These are phyloP conservation scores for Closterium sp. DNA, from an alignment of 139 green algal species.

Conservation along the genomic window DNA sequence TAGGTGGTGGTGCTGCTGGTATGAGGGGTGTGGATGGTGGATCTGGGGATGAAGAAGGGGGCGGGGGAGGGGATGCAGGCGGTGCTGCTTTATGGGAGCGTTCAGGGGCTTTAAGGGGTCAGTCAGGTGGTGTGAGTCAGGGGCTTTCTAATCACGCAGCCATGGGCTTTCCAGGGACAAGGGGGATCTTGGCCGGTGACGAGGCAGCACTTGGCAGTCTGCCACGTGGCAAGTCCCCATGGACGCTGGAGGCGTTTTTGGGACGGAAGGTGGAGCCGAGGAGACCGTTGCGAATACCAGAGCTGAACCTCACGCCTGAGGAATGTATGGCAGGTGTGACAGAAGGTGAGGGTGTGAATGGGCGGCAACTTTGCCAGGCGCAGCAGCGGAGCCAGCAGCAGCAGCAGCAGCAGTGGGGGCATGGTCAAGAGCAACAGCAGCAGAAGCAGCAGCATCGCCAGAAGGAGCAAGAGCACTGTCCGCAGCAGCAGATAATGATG, in stretches of 20 bases:
- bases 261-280: neutral
- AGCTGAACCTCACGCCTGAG: too few relatives aligned
- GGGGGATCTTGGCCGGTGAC: neutral
- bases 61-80: neutral
- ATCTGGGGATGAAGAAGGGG: neutral
- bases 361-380: neutral
- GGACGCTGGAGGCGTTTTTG: neutral
- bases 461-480: neutral
- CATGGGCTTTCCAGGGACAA: neutral
- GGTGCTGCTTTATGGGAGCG: neutral
- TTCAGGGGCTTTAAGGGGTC: too few relatives aligned
- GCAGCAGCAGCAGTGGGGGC: neutral
- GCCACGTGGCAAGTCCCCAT: neutral
- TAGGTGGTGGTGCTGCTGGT: neutral
- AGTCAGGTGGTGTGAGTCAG: neutral
- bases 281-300: neutral
- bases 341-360: neutral
- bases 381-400: neutral
- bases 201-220: neutral
- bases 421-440: too few relatives aligned
- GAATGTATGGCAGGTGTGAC: neutral
- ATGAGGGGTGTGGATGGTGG: too few relatives aligned
- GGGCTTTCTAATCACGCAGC: neutral
- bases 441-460: neutral
- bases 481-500: neutral